Evolutionary conservation across 768 basidiomycete species (phyloP).

Genomic region (Leucosporidium creatinivorum): DNA sequence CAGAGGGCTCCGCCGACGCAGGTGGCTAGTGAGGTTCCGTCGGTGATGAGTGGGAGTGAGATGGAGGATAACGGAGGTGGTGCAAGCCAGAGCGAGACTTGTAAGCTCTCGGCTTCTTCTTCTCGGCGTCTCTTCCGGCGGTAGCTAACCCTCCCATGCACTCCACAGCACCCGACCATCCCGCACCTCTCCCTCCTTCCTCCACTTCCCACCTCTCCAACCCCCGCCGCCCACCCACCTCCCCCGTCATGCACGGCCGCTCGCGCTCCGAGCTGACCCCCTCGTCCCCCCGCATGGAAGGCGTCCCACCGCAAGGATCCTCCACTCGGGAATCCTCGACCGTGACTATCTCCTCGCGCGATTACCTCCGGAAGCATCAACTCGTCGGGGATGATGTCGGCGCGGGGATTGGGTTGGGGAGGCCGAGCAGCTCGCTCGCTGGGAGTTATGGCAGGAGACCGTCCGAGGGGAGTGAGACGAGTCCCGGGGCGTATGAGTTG

Average conservation of each 20-base stretch:
- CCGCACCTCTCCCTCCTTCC: neutral
- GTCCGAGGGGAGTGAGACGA: neutral
- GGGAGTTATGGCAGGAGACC: neutral
- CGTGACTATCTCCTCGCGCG: neutral
- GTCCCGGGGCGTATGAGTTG: too few relatives aligned
- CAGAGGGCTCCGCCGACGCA: too few relatives aligned
- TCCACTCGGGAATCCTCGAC: neutral
- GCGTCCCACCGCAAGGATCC: constrained; percentile 7
- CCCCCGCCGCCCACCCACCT: constrained; percentile 5
- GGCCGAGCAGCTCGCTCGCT: neutral
- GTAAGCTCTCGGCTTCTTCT: too few relatives aligned
- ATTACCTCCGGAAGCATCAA: too few relatives aligned
- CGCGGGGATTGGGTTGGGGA: neutral
- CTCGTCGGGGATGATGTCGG: neutral
- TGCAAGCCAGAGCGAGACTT: too few relatives aligned
- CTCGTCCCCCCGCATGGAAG: constrained; percentile 18
- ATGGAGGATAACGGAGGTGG: too few relatives aligned
- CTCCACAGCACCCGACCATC: constrained; percentile 5
- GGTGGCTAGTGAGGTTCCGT: too few relatives aligned
- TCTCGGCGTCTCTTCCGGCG: too few relatives aligned
- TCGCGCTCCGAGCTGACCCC: constrained; percentile 27
- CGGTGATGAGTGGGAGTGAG: too few relatives aligned
- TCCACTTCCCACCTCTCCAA: neutral
- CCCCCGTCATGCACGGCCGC: constrained; percentile 18
- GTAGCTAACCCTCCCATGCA: neutral